Evolutionary conservation across 1,284 basidiomycete genomes (phyloP).

Genomic region (Microbotryomycetes sp.): DNA sequence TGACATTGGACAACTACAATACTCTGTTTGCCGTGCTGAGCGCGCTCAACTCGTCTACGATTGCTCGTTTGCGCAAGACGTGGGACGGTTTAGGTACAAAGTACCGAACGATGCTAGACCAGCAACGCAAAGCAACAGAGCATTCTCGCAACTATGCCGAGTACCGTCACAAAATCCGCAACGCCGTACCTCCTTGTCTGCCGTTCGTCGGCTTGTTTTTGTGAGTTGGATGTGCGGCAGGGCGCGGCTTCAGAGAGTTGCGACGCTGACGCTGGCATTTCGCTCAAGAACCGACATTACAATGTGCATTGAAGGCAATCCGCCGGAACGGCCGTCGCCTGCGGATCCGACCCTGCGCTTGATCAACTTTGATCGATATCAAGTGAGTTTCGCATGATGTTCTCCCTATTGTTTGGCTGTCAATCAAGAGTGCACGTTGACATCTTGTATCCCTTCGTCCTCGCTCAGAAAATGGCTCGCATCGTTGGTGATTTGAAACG

Average conservation of each 20-base stretch:
- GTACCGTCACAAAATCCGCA: constrained; percentile 60
- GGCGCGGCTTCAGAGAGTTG: no score
- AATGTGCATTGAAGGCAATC: constrained; percentile 80
- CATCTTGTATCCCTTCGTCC: no score
- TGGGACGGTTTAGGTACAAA: constrained; percentile 73
- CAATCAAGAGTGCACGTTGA: no score
- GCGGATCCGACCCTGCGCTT: constrained; percentile 64
- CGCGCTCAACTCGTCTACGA: constrained; percentile 43
- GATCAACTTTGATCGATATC: constrained; percentile 74
- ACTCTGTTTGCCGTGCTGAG: constrained; percentile 44
- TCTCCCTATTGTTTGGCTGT: background rate
- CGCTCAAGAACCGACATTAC: constrained; percentile 67
- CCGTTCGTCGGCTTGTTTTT: constrained; percentile 75
- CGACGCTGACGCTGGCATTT: no score
- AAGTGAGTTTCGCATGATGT: constrained; percentile 53
- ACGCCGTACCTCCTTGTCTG: constrained; percentile 75
- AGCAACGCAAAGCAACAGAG: constrained; percentile 75
- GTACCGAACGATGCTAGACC: constrained; percentile 69
- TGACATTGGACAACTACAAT: constrained; percentile 44
- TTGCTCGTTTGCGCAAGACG: constrained; percentile 41
- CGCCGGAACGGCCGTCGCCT: constrained; percentile 69
- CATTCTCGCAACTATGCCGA: constrained; percentile 85
- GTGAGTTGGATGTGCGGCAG: no score
- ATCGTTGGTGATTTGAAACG: constrained; percentile 87
- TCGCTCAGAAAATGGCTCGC: constrained; percentile 62